These are phyloP conservation scores for Amylocystis lapponica DNA, from an alignment of 768 basidiomycete genomes.

Conservation along the genomic window DNA sequence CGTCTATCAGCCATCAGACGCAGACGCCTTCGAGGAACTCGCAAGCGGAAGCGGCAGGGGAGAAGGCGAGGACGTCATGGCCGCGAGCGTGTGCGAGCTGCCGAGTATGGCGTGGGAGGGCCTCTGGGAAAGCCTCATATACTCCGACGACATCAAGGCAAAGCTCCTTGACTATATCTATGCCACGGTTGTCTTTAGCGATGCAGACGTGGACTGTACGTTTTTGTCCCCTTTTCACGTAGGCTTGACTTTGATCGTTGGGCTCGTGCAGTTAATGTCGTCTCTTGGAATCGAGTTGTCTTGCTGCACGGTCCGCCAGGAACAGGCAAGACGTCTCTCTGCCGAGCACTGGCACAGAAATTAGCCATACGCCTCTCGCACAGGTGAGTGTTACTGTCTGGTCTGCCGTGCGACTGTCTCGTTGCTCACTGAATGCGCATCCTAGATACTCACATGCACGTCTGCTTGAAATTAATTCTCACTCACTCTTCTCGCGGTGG, in stretches of 20 bases:
- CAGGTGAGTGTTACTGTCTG: constrained; percentile 46
- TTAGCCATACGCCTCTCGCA: constrained; percentile 85
- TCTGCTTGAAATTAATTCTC: constrained; percentile 95
- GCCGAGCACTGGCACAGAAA: constrained; percentile 93
- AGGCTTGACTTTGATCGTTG: not conserved
- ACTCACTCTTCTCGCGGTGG: constrained; percentile 97
- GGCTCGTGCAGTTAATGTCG: constrained; percentile 66
- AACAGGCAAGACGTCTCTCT: constrained; percentile 94
- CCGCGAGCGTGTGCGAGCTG: constrained; percentile 85
- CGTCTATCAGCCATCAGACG: constrained; percentile 76
- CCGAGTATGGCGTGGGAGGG: constrained; percentile 84
- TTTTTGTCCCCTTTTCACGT: constrained; percentile 3
- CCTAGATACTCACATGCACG: constrained; percentile 87
- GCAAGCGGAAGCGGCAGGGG: constrained; percentile 42
- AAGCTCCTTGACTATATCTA: constrained; percentile 92
- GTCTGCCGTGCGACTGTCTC: too few species aligned
- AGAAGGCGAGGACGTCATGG: constrained; percentile 73
- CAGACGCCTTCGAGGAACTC: constrained; percentile 70
- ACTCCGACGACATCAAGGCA: constrained; percentile 75
- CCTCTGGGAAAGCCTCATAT: constrained; percentile 90
- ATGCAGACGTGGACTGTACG: constrained; percentile 80
- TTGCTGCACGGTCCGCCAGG: constrained; percentile 96
- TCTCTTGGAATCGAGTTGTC: constrained; percentile 95
- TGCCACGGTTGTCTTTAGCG: constrained; percentile 89
- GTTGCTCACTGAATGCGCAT: too few species aligned